These are phyloP conservation scores for Pyrenopolyporus hunteri DNA, from an alignment of 495 filamentous ascomycete species.

Conservation along the genomic window DNA sequence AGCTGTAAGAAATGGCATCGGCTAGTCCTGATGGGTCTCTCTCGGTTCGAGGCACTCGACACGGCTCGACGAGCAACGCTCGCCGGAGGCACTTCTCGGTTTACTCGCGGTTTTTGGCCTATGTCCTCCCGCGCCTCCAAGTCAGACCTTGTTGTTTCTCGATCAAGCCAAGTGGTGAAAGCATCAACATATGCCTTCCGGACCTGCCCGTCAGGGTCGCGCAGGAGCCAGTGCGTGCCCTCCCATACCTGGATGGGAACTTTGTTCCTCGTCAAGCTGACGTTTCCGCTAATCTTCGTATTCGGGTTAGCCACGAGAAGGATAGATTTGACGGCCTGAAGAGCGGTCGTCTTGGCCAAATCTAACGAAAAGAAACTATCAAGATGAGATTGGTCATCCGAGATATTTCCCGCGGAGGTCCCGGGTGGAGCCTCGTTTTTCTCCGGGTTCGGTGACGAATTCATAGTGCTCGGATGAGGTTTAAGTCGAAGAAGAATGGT, in stretches of 20 bases:
- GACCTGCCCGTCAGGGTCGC: conserved; percentile 76
- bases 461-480: conserved; percentile 56
- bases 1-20: conserved; percentile 77
- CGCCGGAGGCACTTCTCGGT: conserved; percentile 41
- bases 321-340: conserved; percentile 81
- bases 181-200: conserved; percentile 84
- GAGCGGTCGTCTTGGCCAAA: conserved; percentile 73
- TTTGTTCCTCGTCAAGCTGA: conserved; percentile 69
- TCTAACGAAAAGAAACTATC: conserved; percentile 76
- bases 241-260: conserved; percentile 86
- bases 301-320: conserved; percentile 76
- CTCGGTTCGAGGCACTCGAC: conserved; percentile 68
- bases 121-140: conserved; percentile 64
- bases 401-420: conserved; percentile 37
- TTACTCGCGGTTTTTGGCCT: conserved; percentile 45
- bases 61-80: conserved; percentile 65
- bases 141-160: conserved; percentile 76
- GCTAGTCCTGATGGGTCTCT: conserved; percentile 58
- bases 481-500: conserved; percentile 78
- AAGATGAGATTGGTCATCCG: conserved; percentile 46
- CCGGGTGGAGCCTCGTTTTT: conserved; percentile 46
- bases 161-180: conserved; percentile 77
- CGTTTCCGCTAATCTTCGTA: conserved; percentile 61
- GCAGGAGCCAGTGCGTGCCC: conserved; percentile 85
- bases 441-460: conserved; percentile 46